Evolutionary conservation across 352 stramenopile species (phyloP).

Genomic region (Pythium apleroticum): DNA sequence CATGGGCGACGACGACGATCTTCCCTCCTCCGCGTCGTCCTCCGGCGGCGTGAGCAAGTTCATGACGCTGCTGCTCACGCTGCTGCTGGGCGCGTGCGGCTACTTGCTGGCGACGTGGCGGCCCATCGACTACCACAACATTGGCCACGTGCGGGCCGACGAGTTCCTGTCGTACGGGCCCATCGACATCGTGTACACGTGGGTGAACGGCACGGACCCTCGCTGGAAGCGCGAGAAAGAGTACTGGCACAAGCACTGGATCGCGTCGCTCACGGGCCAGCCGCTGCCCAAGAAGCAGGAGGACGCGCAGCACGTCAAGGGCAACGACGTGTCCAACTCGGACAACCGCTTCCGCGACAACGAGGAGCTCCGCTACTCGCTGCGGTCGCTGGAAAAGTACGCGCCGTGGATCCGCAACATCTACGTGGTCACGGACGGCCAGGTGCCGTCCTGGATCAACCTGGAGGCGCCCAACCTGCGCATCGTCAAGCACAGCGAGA

Average conservation of each 20-base stretch:
- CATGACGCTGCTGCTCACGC: slow-evolving; percentile 2
- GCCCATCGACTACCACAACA: slow-evolving; percentile 49
- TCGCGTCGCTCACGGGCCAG: slow-evolving; percentile 79
- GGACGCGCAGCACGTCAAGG: slow-evolving; percentile 45
- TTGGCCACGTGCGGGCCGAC: slow-evolving; percentile 54
- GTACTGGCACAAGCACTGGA: slow-evolving; percentile 89
- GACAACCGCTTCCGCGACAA: slow-evolving; percentile 95
- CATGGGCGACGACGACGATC: slow-evolving; percentile 3
- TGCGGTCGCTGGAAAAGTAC: slow-evolving; percentile 94
- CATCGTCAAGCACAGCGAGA: slow-evolving; percentile 90
- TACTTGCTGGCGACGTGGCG: slow-evolving; percentile 25
- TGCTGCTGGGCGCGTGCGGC: slow-evolving; percentile 14
- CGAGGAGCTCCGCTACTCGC: slow-evolving; percentile 92
- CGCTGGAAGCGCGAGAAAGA: slow-evolving; percentile 90
- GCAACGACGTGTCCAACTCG: slow-evolving; percentile 69
- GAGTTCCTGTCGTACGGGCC: slow-evolving; percentile 73
- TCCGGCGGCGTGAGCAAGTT: neutral
- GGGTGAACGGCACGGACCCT: slow-evolving; percentile 95
- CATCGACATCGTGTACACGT: slow-evolving; percentile 97
- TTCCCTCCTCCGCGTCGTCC: neutral
- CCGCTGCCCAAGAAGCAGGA: slow-evolving; percentile 59
- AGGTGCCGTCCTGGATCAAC: slow-evolving; percentile 94
- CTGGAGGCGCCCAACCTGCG: slow-evolving; percentile 72
- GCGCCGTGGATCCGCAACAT: slow-evolving; percentile 94
- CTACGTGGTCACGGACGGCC: slow-evolving; percentile 94